These are phyloP conservation scores for Betula pendula DNA, from an alignment of 306 rosid genomes.

Conservation along the genomic window DNA sequence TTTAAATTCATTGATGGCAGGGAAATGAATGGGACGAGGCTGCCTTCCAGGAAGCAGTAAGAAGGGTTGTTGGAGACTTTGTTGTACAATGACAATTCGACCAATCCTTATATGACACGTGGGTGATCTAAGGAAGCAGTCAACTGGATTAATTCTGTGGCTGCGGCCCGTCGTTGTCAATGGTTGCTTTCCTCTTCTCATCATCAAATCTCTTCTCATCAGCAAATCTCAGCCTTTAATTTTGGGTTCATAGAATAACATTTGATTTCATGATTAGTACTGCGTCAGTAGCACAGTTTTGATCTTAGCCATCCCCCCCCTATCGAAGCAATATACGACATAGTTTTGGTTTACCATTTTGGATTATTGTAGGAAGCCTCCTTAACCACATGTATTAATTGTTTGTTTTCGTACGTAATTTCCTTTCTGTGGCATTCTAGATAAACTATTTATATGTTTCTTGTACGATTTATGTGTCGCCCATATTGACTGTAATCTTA, in stretches of 20 bases:
- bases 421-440: neutral
- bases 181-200: neutral
- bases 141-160: conserved; percentile 11
- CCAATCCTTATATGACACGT: neutral
- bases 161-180: conserved; percentile 12
- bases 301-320: neutral
- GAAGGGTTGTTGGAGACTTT: conserved; percentile 66
- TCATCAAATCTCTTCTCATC: too few relatives aligned
- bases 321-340: neutral
- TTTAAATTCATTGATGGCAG: conserved; percentile 29
- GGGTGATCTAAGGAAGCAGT: neutral
- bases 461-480: conserved; percentile 29
- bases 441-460: neutral
- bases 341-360: neutral
- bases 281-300: neutral
- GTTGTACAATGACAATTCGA: conserved; percentile 27
- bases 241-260: neutral
- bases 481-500: conserved; percentile 44
- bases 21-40: conserved; percentile 79
- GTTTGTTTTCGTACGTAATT: too few relatives aligned
- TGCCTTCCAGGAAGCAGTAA: conserved; percentile 88
- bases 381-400: neutral
- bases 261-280: neutral
- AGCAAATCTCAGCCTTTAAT: conserved; percentile 14
- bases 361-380: neutral